Evolutionary conservation across 306 rosid genomes (phyloP).

Genomic region (Mucuna pruriens): DNA sequence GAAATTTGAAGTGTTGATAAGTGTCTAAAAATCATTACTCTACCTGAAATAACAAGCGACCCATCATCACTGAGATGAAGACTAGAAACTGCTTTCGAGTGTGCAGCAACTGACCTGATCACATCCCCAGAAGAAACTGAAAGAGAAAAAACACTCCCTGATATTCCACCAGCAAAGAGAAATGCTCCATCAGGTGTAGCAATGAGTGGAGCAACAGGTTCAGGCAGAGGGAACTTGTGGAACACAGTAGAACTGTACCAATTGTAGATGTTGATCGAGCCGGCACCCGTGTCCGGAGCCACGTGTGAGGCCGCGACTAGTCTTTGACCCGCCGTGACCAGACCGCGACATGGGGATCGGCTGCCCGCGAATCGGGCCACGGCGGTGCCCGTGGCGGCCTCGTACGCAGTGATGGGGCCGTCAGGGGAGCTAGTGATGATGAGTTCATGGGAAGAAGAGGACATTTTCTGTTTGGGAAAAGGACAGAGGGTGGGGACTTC

Average conservation of each 20-base stretch:
- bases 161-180: slow-evolving; percentile 74
- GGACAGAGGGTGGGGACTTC: background rate
- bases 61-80: slow-evolving; percentile 61
- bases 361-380: slow-evolving; percentile 51
- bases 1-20: too few species aligned
- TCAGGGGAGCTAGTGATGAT: slow-evolving; percentile 69
- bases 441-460: slow-evolving; percentile 50
- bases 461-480: slow-evolving; percentile 42
- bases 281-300: slow-evolving; percentile 53
- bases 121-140: slow-evolving; percentile 63
- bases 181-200: slow-evolving; percentile 53
- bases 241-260: slow-evolving; percentile 62
- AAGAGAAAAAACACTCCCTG: slow-evolving; percentile 57
- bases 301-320: slow-evolving; percentile 63
- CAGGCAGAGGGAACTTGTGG: slow-evolving; percentile 55
- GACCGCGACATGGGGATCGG: slow-evolving; percentile 59
- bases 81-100: slow-evolving; percentile 57
- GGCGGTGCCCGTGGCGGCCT: slow-evolving; percentile 47
- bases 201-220: slow-evolving; percentile 65
- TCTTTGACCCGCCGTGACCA: slow-evolving; percentile 43
- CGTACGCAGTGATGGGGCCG: slow-evolving; percentile 61
- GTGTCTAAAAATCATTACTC: too few species aligned
- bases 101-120: slow-evolving; percentile 47
- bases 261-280: slow-evolving; percentile 70
- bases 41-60: slow-evolving; percentile 72